phyloP scores from a whole-genome alignment of 192 early-diverging fungal species.

The Backusella sp. region DNA sequence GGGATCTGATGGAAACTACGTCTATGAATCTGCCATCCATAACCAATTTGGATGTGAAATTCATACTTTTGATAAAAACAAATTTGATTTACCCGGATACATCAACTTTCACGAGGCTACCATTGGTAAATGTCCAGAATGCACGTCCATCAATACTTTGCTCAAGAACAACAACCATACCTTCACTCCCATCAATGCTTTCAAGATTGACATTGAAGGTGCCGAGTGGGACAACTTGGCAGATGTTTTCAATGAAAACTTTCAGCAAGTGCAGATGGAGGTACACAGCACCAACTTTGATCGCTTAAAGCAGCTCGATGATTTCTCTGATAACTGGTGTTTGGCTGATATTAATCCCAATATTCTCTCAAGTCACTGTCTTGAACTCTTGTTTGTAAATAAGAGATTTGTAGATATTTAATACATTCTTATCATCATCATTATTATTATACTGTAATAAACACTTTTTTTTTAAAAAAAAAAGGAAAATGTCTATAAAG shows the following conservation, averaged over 20 bases:
- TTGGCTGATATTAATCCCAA: not conserved
- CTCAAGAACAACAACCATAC: not conserved
- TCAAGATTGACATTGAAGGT: constrained; percentile 1
- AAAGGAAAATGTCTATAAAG: not conserved
- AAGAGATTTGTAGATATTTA: not conserved
- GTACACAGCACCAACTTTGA: not conserved
- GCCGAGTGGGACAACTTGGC: not conserved
- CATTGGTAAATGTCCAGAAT: not conserved
- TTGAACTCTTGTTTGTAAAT: constrained; percentile 4
- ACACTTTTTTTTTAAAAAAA: not conserved
- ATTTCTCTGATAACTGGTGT: not conserved
- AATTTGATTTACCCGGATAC: not conserved
- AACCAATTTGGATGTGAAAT: not conserved
- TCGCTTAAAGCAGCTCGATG: not conserved
- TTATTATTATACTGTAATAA: not conserved
- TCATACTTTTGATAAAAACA: not conserved
- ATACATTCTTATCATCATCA: not conserved
- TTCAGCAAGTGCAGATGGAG: not conserved
- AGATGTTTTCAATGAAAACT: not conserved
- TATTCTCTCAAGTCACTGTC: not conserved
- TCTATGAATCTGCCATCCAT: not conserved
- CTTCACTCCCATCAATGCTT: not conserved
- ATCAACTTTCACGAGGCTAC: not conserved
- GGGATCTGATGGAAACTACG: not conserved
- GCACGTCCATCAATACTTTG: not conserved